Base-by-base conservation (phyloP, 106 monocot genomes). In the Ottelia alismoides region DNA sequence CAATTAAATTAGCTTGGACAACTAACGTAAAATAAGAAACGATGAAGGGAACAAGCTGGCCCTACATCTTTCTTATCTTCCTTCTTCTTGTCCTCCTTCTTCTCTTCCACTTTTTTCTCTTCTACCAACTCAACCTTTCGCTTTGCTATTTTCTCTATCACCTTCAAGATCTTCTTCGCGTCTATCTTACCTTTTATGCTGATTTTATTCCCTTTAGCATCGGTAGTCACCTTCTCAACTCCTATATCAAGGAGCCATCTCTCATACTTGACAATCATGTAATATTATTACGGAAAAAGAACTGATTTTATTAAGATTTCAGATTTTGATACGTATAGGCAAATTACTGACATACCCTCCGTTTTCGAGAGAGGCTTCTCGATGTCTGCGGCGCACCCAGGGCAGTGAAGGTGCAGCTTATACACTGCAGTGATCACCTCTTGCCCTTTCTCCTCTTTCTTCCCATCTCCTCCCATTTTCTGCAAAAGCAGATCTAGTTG, bases 341-440 rank as follows among this genome's bases (percentile, higher is more conserved):
- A n/a, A n/a, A n/a, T n/a, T 22, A 20, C 0, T 16, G 18, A 28
- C 3, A 43, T 19, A 79, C 82, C 79, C 45, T 66, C 56, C 20
- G 56, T 57, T 62, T 61, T 67, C 6, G 31, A 49, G 52, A 87
- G 58, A 7, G 56, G 43, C 52, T 74, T 74, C 72, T 77, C 70
- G 29, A 92, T 48, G 2, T 49, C 45, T 20, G 52, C 48, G 19
- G 69, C 79, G 18, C 92, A 92, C 55, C 72, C 68, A 2, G 56
- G 44, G 70, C 87, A 92, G 54, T 92, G 92, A 40, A 92, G 52
- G 27, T 83, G 56, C 47, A 87, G 71, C 28, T 75, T 92, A 63
- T 92, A 92, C 27, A 79, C 61, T 2, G 79, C 87, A 21, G 72
- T 83, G 28, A 75, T 70, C 22, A 77, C 48, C 57, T 86, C 76